Base-by-base conservation (phyloP, 345 rosid genomes). In the Eucalyptus fibrosa region DNA sequence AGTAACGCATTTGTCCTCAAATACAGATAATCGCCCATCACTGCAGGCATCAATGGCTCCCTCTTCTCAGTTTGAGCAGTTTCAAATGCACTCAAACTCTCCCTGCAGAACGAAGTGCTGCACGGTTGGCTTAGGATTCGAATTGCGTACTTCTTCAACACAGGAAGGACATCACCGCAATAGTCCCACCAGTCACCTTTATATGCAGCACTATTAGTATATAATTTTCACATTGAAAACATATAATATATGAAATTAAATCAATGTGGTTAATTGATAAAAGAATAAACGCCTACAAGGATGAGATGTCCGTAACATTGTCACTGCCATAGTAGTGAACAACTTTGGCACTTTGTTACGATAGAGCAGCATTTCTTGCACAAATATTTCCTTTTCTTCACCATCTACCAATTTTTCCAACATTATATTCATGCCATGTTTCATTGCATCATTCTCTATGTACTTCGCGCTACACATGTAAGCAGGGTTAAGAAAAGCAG, bases 91-190 rank as follows among this genome's bases (percentile, higher is more conserved):
- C 53, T 40, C 26, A 28, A 28, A 40, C 69, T 50, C 49, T 26
- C 5, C 37, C 88, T 21, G 26, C 88, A 88, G 23, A 77, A 37
- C 6, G 77, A 88, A 82, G 80, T 86, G 55, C 89, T 77, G 56
- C 88, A 90, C 26, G 90, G 88, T 86, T 90, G 91, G 86, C 90
- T 72, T 72, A 90, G 49, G 65, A 90, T 88, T 69, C 65, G 80
- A 40, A 90, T 50, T 18, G 90, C 91, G 17, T 86, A 88, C 55
- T 90, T 90, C 51, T 14, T 88, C 30, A 90, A 80, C 3, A 86
- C 34, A 17, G 91, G 91, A 67, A 90, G 56, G 16, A 2, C 15
- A 32, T 88, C 59, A 13, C 90, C 90, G 51, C 44, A 67, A 72
- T 56, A 67, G 12, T 90, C 87, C 90, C 90, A 90, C 88, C 91